Conservation (phyloP, 2,329 filamentous ascomycete genomes). For the Aspergillus awamori region DNA sequence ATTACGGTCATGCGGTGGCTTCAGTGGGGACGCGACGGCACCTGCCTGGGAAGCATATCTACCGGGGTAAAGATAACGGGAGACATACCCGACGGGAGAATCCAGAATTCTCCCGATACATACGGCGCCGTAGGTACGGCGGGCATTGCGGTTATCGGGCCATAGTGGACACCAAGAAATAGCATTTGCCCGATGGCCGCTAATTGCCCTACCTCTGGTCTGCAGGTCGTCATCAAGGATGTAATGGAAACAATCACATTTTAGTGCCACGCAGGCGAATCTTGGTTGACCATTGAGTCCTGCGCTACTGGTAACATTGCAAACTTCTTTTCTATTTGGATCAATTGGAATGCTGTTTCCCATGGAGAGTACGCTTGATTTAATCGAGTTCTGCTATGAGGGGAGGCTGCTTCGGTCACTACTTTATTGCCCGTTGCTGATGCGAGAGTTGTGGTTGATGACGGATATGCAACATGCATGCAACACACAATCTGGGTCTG, state of each 20-base stretch:
- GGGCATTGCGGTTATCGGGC: background rate
- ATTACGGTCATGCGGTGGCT: background rate
- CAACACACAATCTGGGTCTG: background rate
- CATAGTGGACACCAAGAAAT: background rate
- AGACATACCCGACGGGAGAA: background rate
- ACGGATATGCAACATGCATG: background rate
- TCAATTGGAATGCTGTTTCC: too few species aligned
- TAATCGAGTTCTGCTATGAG: background rate
- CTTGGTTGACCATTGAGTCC: background rate
- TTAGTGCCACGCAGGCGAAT: background rate
- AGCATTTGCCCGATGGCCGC: background rate
- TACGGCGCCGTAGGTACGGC: background rate
- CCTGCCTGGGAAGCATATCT: background rate
- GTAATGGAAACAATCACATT: background rate
- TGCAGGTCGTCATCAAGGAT: background rate
- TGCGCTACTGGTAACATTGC: too few species aligned
- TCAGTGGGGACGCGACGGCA: background rate
- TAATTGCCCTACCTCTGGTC: background rate
- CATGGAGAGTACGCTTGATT: too few species aligned
- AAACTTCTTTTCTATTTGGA: too few species aligned
- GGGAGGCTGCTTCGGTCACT: background rate
- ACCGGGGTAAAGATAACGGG: background rate
- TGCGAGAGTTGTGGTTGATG: background rate
- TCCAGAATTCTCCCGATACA: background rate
- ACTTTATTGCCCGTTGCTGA: background rate